These are phyloP conservation scores for Pseudopithomyces maydicus DNA, from an alignment of 2,329 filamentous ascomycete species.

Conservation along the genomic window DNA sequence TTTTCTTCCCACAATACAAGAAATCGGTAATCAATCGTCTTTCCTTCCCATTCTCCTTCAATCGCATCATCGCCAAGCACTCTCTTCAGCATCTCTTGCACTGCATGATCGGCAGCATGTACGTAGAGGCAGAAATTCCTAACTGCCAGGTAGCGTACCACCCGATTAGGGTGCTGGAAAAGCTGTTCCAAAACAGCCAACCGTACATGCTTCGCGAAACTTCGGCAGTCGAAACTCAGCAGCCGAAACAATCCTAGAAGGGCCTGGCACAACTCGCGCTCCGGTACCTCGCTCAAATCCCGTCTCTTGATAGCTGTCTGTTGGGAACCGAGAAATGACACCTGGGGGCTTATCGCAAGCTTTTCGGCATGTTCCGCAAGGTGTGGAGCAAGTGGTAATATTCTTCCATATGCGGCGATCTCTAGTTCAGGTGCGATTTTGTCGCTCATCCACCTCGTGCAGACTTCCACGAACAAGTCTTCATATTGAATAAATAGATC, in stretches of 20 bases:
- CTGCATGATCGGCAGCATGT: conserved; percentile 77
- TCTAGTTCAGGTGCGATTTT: conserved; percentile 40
- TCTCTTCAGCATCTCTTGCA: conserved; percentile 71
- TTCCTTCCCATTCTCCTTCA: conserved; percentile 75
- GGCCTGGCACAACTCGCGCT: conserved; percentile 44
- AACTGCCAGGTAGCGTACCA: conserved; percentile 80
- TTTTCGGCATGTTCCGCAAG: conserved; percentile 73
- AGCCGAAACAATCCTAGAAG: conserved; percentile 79
- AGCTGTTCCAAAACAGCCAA: conserved; percentile 71
- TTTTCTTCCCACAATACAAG: conserved; percentile 67
- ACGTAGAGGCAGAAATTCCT: conserved; percentile 80
- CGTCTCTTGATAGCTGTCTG: conserved; percentile 5
- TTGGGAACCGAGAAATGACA: conserved; percentile 27
- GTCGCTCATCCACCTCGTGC: conserved; percentile 73
- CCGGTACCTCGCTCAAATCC: background rate
- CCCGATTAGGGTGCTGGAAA: conserved; percentile 62
- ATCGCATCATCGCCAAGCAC: conserved; percentile 69
- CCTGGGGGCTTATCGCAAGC: conserved; percentile 39
- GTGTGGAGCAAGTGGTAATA: conserved; percentile 82
- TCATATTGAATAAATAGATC: conserved; percentile 76
- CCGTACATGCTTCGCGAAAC: conserved; percentile 69
- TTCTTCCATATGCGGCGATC: conserved; percentile 75
- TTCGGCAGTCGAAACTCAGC: conserved; percentile 73
- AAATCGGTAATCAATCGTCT: conserved; percentile 78
- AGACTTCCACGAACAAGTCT: conserved; percentile 78